phyloP scores from a whole-genome alignment of 805 yeast species.

The Scheffersomyces amazonensis region DNA sequence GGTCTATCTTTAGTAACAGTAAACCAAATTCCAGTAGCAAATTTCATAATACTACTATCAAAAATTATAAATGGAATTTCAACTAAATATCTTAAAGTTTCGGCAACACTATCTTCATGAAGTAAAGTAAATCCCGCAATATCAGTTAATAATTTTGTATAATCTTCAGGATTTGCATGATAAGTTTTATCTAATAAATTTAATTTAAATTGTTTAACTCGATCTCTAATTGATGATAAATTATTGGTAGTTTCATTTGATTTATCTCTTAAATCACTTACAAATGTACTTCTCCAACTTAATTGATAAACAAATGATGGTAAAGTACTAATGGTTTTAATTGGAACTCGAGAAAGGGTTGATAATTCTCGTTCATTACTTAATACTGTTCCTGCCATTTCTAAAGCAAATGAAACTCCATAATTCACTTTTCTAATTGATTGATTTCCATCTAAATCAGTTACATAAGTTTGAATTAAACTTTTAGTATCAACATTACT shows the following conservation, averaged over 20 bases:
- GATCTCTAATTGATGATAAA: slow-evolving; percentile 23
- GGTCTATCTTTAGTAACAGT: slow-evolving; percentile 69
- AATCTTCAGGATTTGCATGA: slow-evolving; percentile 18
- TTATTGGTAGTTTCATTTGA: slow-evolving; percentile 24
- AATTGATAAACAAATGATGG: slow-evolving; percentile 77
- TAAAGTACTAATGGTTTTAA: slow-evolving; percentile 50
- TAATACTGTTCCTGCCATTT: slow-evolving; percentile 76
- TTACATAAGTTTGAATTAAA: slow-evolving; percentile 72
- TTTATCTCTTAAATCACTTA: slow-evolving; percentile 29
- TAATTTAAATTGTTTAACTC: slow-evolving; percentile 15
- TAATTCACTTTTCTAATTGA: slow-evolving; percentile 45
- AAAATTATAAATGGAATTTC: slow-evolving; percentile 70
- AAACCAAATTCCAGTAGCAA: slow-evolving; percentile 78
- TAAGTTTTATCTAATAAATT: not conserved
- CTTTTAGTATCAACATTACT: slow-evolving; percentile 76
- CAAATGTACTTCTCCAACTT: slow-evolving; percentile 58
- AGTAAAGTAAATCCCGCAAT: slow-evolving; percentile 36
- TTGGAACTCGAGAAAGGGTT: slow-evolving; percentile 38
- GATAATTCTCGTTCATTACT: slow-evolving; percentile 65
- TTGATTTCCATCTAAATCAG: slow-evolving; percentile 35
- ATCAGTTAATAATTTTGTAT: slow-evolving; percentile 45
- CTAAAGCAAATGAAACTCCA: slow-evolving; percentile 89
- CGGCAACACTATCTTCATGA: slow-evolving; percentile 40
- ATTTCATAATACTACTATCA: slow-evolving; percentile 54
- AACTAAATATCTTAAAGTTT: slow-evolving; percentile 50